These are phyloP conservation scores for Tulasnella sp. DNA, from an alignment of 768 basidiomycete species.

Conservation along the genomic window DNA sequence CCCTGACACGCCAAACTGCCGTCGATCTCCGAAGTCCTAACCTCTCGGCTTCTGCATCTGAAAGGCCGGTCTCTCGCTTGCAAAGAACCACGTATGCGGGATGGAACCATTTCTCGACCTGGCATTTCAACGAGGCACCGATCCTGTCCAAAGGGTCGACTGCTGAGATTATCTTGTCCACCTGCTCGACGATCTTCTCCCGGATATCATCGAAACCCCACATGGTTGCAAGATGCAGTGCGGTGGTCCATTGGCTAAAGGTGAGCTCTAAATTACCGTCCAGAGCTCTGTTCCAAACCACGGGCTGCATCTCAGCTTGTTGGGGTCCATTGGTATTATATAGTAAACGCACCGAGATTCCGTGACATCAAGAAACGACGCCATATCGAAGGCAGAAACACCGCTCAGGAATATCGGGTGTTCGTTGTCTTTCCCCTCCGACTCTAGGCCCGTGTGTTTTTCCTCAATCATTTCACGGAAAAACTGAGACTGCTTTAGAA, in stretches of 20 bases:
- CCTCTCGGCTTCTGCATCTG: neutral
- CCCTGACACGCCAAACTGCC: constrained; percentile 10
- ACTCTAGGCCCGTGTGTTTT: neutral
- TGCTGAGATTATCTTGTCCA: neutral
- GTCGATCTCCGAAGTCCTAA: neutral
- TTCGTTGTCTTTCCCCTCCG: neutral
- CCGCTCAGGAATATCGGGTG: neutral
- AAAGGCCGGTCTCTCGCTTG: neutral
- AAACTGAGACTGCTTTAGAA: neutral
- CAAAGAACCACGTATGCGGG: constrained; percentile 16
- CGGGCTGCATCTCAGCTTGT: too few species aligned
- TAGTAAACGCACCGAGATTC: neutral
- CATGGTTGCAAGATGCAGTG: constrained; percentile 10
- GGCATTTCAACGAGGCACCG: neutral
- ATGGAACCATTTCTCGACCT: constrained; percentile 20
- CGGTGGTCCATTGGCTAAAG: neutral
- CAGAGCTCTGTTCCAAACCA: too few species aligned
- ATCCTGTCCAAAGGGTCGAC: neutral
- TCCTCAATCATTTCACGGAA: neutral
- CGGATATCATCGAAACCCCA: neutral
- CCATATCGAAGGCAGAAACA: neutral
- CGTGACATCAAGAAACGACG: neutral
- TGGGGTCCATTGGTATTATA: neutral
- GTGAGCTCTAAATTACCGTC: too few species aligned
- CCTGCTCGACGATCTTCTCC: neutral